Conservation (phyloP, 192 early-diverging fungal species). For the Coemansia sp. region DNA sequence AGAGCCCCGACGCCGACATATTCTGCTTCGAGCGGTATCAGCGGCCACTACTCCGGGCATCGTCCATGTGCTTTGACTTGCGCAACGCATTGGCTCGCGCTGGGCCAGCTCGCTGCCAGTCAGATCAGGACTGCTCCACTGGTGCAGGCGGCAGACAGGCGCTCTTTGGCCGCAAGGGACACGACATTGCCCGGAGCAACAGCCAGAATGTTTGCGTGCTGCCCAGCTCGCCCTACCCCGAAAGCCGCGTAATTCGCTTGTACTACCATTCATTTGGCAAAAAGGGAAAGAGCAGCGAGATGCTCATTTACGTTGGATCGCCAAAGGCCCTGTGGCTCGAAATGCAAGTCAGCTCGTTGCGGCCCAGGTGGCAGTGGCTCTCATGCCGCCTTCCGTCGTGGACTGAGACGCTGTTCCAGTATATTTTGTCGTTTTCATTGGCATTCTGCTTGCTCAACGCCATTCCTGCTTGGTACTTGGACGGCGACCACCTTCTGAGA, state of each 20-base stretch:
- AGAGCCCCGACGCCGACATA: constrained; percentile 41
- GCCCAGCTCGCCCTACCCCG: constrained; percentile 31
- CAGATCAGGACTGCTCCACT: constrained; percentile 17
- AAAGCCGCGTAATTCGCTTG: constrained; percentile 39
- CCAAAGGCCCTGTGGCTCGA: constrained; percentile 32
- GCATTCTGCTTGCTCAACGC: constrained; percentile 46
- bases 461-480: constrained; percentile 36
- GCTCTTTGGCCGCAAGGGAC: background rate
- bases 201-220: constrained; percentile 14
- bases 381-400: constrained; percentile 16
- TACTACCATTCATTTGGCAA: constrained; percentile 5
- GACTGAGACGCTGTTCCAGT: constrained; percentile 36
- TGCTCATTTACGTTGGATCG: constrained; percentile 35
- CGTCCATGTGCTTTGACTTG: constrained; percentile 39
- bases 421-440: constrained; percentile 41
- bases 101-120: constrained; percentile 13
- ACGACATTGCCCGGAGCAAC: background rate
- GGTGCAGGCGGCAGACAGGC: background rate
- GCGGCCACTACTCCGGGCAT: background rate
- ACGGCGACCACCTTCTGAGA: constrained; percentile 33
- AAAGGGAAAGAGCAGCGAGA: background rate
- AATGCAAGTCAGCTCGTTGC: constrained; percentile 39
- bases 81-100: constrained; percentile 17
- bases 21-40: constrained; percentile 37
- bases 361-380: constrained; percentile 18